A percentile compares a stretch with the other conserved stretches of the same genome.
These are phyloP conservation scores for Penicillium digitatum DNA, from an alignment of 2,329 filamentous ascomycete species.

Conservation along the genomic window DNA sequence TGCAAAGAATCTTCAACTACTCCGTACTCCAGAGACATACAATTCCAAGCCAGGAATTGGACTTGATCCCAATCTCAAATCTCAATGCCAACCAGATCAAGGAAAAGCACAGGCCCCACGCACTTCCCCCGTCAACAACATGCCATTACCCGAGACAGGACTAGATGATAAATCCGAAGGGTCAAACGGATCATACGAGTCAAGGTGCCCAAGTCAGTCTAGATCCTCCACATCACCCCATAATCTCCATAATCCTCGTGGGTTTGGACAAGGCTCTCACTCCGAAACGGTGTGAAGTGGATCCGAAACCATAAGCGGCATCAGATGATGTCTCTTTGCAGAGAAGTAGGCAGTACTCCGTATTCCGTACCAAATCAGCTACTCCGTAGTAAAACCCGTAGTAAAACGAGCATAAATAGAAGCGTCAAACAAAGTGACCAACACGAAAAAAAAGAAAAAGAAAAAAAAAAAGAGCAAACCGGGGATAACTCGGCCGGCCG, in stretches of 20 bases:
- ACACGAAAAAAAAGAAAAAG: not conserved
- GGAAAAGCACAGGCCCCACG: not conserved
- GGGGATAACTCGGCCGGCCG: constrained; percentile 2
- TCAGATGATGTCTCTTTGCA: not conserved
- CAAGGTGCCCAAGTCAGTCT: not conserved
- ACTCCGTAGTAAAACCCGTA: too few species aligned
- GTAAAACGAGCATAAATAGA: too few species aligned
- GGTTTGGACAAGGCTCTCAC: not conserved
- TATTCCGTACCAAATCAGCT: too few species aligned
- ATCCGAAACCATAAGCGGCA: not conserved
- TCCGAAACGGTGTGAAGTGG: not conserved
- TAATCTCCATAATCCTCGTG: not conserved
- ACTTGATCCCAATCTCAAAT: not conserved
- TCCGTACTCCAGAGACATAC: too few species aligned
- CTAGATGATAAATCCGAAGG: not conserved
- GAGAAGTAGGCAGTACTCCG: too few species aligned
- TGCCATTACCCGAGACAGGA: not conserved
- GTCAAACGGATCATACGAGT: not conserved
- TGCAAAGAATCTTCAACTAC: too few species aligned
- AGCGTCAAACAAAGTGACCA: not conserved
- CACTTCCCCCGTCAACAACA: not conserved
- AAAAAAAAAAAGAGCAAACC: not conserved
- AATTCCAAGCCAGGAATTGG: not conserved
- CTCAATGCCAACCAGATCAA: not conserved
- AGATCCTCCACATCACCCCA: not conserved